A percentile compares a stretch with the other conserved stretches of the same genome.
Evolutionary conservation across 176 grass and related monocot genomes (phyloP).

Genomic region (Oryza longistaminata): DNA sequence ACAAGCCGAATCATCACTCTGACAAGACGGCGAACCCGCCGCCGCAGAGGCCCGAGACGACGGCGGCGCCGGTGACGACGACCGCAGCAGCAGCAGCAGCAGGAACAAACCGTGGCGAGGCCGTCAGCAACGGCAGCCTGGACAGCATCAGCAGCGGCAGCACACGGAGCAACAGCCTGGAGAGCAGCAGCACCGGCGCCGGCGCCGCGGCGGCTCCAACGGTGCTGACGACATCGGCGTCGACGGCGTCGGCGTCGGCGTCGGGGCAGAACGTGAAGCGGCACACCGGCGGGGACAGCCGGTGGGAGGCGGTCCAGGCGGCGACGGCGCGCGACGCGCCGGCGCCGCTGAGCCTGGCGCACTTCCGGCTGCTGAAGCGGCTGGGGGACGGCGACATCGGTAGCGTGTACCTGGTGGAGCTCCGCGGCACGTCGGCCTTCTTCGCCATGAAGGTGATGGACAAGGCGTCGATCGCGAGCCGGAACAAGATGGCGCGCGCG

Average conservation of each 20-base stretch:
- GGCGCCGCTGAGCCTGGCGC: slow-evolving; percentile 50
- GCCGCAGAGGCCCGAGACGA: not conserved
- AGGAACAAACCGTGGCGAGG: slow-evolving; percentile 7
- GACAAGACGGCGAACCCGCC: not conserved
- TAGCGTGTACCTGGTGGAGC: slow-evolving; percentile 93
- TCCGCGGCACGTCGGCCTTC: slow-evolving; percentile 52
- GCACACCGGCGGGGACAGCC: slow-evolving; percentile 60
- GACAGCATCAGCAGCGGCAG: slow-evolving; percentile 27
- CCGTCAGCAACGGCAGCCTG: slow-evolving; percentile 8
- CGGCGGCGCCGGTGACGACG: not conserved
- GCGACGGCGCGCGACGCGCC: slow-evolving; percentile 18
- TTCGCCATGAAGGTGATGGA: slow-evolving; percentile 72
- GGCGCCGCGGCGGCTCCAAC: not conserved
- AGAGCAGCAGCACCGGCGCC: slow-evolving; percentile 29
- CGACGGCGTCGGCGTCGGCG: not conserved
- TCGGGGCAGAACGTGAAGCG: slow-evolving; percentile 30
- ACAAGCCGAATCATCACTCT: slow-evolving; percentile 22
- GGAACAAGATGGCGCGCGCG: slow-evolving; percentile 57
- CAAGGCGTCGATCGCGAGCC: slow-evolving; percentile 54
- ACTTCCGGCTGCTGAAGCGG: slow-evolving; percentile 85
- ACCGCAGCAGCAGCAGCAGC: not conserved
- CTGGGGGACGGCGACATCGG: slow-evolving; percentile 97
- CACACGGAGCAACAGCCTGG: slow-evolving; percentile 47
- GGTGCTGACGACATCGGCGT: not conserved
- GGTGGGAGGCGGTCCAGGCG: slow-evolving; percentile 54